These are phyloP conservation scores for Rubia tinctorum DNA, from an alignment of 305 asterid species.

Conservation along the genomic window DNA sequence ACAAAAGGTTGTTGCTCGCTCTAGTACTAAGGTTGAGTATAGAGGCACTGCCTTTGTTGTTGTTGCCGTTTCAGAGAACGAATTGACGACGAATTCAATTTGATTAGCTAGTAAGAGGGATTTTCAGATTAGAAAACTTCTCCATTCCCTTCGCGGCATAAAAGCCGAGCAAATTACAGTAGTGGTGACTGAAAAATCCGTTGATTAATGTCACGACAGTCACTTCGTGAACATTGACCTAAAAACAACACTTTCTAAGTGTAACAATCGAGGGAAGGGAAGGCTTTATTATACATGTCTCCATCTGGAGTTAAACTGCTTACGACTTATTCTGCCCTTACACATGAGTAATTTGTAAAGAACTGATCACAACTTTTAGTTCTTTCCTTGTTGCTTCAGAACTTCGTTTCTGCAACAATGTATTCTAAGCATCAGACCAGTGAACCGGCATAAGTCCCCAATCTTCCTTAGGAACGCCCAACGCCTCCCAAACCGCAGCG, in stretches of 20 bases:
- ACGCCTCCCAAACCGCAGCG: conserved; percentile 30
- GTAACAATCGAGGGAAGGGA: neutral
- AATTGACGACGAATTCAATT: too few relatives aligned
- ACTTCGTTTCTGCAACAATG: neutral
- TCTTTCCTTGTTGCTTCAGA: neutral
- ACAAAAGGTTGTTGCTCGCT: too few relatives aligned
- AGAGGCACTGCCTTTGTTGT: too few relatives aligned
- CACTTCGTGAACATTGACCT: too few relatives aligned
- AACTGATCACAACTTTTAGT: neutral
- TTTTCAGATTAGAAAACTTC: too few relatives aligned
- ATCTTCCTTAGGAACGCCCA: conserved; percentile 16
- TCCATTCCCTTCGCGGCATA: too few relatives aligned
- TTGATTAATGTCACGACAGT: too few relatives aligned
- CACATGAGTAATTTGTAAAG: neutral
- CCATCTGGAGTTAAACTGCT: neutral
- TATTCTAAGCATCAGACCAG: conserved; percentile 24
- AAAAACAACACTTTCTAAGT: neutral
- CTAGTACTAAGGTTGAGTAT: too few relatives aligned
- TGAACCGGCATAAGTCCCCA: conserved; percentile 20
- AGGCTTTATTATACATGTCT: neutral
- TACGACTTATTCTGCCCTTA: neutral
- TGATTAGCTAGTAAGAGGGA: too few relatives aligned
- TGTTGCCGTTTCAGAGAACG: too few relatives aligned
- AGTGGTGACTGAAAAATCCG: too few relatives aligned
- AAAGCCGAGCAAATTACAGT: too few relatives aligned